Percentiles rank a stretch among this genome's conserved stretches.
Conservation (phyloP, 306 rosid genomes). For the Clitoria ternatea region DNA sequence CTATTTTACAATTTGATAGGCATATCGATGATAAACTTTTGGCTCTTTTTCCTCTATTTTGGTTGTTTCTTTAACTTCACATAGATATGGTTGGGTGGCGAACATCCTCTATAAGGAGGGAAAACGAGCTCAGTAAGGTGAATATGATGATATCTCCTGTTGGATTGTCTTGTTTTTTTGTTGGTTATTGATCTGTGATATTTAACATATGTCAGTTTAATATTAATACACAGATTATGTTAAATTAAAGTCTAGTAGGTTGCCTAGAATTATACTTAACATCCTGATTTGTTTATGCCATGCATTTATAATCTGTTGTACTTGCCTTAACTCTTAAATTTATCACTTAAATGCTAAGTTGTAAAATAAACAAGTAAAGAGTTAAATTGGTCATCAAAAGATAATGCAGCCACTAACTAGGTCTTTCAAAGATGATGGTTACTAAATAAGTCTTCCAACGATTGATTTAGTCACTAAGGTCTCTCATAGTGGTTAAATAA, state of each 20-base stretch:
- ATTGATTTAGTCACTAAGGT: no score
- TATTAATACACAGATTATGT: neutral
- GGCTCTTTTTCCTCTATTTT: constrained; percentile 14
- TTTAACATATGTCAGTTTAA: neutral
- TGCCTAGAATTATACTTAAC: neutral
- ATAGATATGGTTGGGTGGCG: constrained; percentile 99
- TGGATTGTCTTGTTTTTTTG: constrained; percentile 11
- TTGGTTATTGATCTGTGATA: constrained; percentile 1
- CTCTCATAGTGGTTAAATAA: no score
- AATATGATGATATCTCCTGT: constrained; percentile 29
- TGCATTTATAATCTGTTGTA: neutral
- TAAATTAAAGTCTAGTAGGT: neutral
- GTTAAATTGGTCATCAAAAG: no score
- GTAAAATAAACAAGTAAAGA: no score
- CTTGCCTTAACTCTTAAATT: neutral
- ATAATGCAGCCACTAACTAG: no score
- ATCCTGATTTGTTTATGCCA: neutral
- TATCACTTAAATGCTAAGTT: constrained; percentile 3
- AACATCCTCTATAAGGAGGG: constrained; percentile 95
- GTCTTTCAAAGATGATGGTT: no score
- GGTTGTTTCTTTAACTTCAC: constrained; percentile 38
- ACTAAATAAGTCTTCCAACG: no score
- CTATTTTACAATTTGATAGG: neutral
- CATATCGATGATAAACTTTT: constrained; percentile 15
- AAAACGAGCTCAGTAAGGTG: constrained; percentile 73